These are phyloP conservation scores for Diaporthe ilicicola DNA, from an alignment of 2,329 filamentous ascomycete genomes.

Conservation along the genomic window DNA sequence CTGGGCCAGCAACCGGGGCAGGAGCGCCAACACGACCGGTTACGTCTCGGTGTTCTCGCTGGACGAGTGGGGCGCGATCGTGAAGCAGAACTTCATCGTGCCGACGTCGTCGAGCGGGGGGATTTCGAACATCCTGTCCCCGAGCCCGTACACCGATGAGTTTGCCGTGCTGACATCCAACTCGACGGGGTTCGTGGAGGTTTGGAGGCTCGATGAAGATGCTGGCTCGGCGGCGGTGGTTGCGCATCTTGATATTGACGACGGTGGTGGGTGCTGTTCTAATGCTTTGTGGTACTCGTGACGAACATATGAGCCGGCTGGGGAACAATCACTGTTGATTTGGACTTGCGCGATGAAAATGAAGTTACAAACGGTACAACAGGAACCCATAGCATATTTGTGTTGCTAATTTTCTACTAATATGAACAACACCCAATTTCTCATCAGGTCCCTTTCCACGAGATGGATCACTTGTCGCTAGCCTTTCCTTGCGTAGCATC, in stretches of 20 bases:
- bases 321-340: not conserved
- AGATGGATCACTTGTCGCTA: too few species aligned
- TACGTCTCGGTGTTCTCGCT: constrained; percentile 1
- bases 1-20: constrained; percentile 43
- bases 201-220: not conserved
- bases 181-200: constrained; percentile 1
- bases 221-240: not conserved
- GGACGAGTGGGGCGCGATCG: not conserved
- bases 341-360: not conserved
- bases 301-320: not conserved
- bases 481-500: too few species aligned
- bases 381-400: not conserved
- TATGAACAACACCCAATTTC: too few species aligned
- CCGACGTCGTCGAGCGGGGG: not conserved
- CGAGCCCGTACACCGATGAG: not conserved
- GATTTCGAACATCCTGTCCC: not conserved
- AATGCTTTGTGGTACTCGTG: constrained; percentile 17
- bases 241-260: constrained; percentile 5
- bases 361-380: not conserved
- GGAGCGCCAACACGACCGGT: not conserved
- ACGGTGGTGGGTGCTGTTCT: constrained; percentile 13
- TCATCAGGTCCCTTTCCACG: too few species aligned
- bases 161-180: not conserved
- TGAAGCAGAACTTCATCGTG: not conserved
- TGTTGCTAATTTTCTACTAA: too few species aligned